These are phyloP conservation scores for Strobilomyces dryophilus DNA, from an alignment of 768 basidiomycete genomes.

Conservation along the genomic window DNA sequence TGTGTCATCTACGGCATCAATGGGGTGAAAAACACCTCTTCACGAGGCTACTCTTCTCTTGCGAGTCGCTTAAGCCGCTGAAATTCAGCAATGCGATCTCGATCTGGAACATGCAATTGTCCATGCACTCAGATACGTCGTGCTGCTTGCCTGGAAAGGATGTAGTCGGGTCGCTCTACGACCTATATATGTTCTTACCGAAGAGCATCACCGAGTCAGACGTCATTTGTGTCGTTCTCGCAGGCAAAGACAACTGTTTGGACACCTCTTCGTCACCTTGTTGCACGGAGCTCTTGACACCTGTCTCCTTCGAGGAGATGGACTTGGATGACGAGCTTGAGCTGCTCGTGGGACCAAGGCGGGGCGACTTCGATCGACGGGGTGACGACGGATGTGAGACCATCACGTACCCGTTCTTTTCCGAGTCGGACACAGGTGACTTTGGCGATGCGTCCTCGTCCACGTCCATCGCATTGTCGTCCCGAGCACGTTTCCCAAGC, in stretches of 20 bases:
- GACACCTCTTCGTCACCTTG: slow-evolving; percentile 22
- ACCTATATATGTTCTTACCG: slow-evolving; percentile 43
- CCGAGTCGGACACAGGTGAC: slow-evolving; percentile 29
- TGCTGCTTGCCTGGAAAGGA: slow-evolving; percentile 77
- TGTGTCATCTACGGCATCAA: background rate
- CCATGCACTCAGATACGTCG: slow-evolving; percentile 98
- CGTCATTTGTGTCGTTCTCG: slow-evolving; percentile 45
- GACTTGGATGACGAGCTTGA: slow-evolving; percentile 27
- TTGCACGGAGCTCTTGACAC: slow-evolving; percentile 24
- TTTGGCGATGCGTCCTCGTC: slow-evolving; percentile 38
- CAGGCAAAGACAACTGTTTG: slow-evolving; percentile 56
- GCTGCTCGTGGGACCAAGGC: slow-evolving; percentile 26
- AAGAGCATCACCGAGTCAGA: slow-evolving; percentile 89
- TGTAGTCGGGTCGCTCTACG: background rate
- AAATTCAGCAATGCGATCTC: slow-evolving; percentile 87
- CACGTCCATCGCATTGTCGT: slow-evolving; percentile 49
- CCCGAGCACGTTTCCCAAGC: slow-evolving; percentile 66
- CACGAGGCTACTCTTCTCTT: slow-evolving; percentile 72
- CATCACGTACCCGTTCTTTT: slow-evolving; percentile 42
- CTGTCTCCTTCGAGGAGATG: slow-evolving; percentile 27
- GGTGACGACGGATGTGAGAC: slow-evolving; percentile 36
- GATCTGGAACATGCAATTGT: slow-evolving; percentile 98
- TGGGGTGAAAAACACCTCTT: slow-evolving; percentile 54
- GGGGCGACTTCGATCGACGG: slow-evolving; percentile 34
- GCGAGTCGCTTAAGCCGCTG: slow-evolving; percentile 36